Conservation (phyloP, 257 asterid genomes). For the Avicennia marina region DNA sequence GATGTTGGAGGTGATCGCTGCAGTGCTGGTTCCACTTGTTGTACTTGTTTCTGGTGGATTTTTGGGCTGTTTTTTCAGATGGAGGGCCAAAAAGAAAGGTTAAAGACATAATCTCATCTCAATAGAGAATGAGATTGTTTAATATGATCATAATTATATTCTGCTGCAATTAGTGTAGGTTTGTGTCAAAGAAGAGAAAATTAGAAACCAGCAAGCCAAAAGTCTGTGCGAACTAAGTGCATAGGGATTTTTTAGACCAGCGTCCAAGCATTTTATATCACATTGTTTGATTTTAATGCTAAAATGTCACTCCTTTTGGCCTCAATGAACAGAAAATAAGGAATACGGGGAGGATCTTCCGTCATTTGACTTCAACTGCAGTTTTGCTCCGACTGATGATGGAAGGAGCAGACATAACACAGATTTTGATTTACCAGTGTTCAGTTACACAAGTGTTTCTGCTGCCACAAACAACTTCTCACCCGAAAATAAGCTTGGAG, state of each 20-base stretch:
- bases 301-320: neutral
- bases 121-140: neutral
- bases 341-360: constrained; percentile 30
- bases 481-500: constrained; percentile 40
- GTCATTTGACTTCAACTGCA: constrained; percentile 28
- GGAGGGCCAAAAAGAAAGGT: constrained; percentile 30
- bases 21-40: constrained; percentile 29
- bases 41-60: constrained; percentile 27
- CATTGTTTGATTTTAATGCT: neutral
- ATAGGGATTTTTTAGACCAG: neutral
- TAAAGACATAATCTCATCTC: neutral
- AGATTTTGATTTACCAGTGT: constrained; percentile 32
- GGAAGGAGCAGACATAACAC: constrained; percentile 10
- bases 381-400: constrained; percentile 7
- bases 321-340: constrained; percentile 25
- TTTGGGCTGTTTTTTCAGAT: constrained; percentile 26
- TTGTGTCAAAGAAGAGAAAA: too few species aligned
- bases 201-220: too few species aligned
- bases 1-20: constrained; percentile 20
- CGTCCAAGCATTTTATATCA: neutral
- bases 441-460: constrained; percentile 44
- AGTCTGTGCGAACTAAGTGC: too few species aligned
- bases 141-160: neutral
- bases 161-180: neutral
- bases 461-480: constrained; percentile 41